Base-by-base conservation (phyloP, 2,329 filamentous ascomycete genomes). In the Colletotrichum salicis region DNA sequence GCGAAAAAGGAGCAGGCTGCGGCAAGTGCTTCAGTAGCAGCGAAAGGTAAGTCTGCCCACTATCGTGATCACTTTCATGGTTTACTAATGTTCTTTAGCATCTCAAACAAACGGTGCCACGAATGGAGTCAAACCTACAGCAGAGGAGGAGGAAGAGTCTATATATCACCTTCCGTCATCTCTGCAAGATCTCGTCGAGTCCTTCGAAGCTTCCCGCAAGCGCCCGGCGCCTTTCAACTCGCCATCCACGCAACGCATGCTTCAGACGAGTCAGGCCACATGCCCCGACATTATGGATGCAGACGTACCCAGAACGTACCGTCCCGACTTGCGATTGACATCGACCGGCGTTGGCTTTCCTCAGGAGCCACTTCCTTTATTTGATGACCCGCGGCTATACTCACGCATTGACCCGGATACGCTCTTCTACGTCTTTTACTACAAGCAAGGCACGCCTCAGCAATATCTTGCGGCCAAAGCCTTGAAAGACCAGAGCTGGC, bases 371-470 rank as follows among this genome's bases (percentile, higher is more conserved):
- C 86, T 98, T 54, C 86, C 93, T 2, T 94, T 98, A 75, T 96
- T 98, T 76, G 95, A 98, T 77, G 95, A 99, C 81, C 93, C 94
- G 41, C 88, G 93, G 58, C 84, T 99, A 73, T 99, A 98, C 82
- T 89, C 90, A 31, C 90, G 94, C 70, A 96, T 99, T 72, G 96
- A 99, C 78, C 95, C 95, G 0, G 96, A 99, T 79, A 97, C 96
- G 35, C 87, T 99, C 11, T 99, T 99, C 84, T 99, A 99, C 84
- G 93, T 97, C 57, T 99, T 99, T 84, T 99, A 99, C 86, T 99
- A 99, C 86, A 94, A 96, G 76, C 96, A 99, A 82, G 95, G 95
- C 31, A 95, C 95, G 1, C 95, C 97, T 77, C 95, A 98, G 81
- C 96, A 99, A 81, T 98, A 95, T 79, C 88, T 98, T 71, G 95